phyloP scores from a whole-genome alignment of 371 early-diverging fungal species.

The Fennellomyces sp. region DNA sequence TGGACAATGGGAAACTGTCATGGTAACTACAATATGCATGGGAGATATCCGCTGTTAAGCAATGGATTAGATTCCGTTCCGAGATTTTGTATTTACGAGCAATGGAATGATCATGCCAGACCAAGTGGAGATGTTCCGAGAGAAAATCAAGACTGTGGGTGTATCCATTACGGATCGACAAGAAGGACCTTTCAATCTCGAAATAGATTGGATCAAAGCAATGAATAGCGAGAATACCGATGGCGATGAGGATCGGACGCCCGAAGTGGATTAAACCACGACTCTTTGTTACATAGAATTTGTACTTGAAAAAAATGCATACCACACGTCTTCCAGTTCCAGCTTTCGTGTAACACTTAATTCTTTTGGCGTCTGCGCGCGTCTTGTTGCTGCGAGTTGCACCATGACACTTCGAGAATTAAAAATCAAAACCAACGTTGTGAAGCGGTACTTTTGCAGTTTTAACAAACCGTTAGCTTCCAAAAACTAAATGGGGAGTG shows the following conservation, averaged over 20 bases:
- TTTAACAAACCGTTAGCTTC: too few relatives aligned
- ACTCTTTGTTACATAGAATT: background rate
- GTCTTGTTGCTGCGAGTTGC: background rate
- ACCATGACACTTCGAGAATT: constrained; percentile 58
- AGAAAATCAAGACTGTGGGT: constrained; percentile 87
- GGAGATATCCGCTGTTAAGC: too few relatives aligned
- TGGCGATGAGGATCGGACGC: constrained; percentile 62
- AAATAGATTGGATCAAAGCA: constrained; percentile 89
- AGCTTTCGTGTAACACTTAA: too few relatives aligned
- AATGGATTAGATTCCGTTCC: constrained; percentile 79
- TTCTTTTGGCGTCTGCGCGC: background rate
- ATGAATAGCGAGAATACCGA: constrained; percentile 75
- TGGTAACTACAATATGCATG: constrained; percentile 54
- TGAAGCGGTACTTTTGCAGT: constrained; percentile 57
- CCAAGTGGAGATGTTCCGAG: constrained; percentile 84
- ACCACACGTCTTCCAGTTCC: too few relatives aligned
- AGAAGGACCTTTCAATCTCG: constrained; percentile 87
- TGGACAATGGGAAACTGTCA: constrained; percentile 89
- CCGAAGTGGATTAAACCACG: background rate
- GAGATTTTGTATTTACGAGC: constrained; percentile 88
- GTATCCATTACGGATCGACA: constrained; percentile 82
- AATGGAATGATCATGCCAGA: constrained; percentile 85
- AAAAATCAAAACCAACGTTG: constrained; percentile 74
- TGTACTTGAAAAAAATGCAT: too few relatives aligned
- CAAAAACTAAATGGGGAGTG: too few relatives aligned